phyloP scores from a whole-genome alignment of 1,139 yeast species.

The Groenewaldozyma auringiensis region DNA sequence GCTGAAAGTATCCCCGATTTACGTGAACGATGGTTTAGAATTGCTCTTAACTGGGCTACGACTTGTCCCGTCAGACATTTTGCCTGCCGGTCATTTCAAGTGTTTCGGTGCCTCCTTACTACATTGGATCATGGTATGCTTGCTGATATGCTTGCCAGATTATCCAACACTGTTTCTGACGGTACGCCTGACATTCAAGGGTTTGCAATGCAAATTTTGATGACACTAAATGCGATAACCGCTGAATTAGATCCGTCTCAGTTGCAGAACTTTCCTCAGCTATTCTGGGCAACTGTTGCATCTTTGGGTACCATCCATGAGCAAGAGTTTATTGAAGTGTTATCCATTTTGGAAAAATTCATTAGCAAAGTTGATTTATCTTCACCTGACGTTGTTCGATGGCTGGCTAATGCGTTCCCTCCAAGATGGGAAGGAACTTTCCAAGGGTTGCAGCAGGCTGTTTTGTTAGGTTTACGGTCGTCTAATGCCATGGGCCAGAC shows the following conservation, averaged over 20 bases:
- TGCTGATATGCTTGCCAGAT: slow-evolving; percentile 86
- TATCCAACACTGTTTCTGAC: slow-evolving; percentile 90
- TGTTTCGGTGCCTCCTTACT: slow-evolving; percentile 72
- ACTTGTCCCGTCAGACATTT: slow-evolving; percentile 95
- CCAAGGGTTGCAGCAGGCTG: slow-evolving; percentile 75
- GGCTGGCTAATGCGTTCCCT: slow-evolving; percentile 81
- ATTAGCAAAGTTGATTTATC: slow-evolving; percentile 81
- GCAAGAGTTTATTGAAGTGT: slow-evolving; percentile 81
- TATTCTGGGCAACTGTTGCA: slow-evolving; percentile 95
- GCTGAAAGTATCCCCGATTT: slow-evolving; percentile 41
- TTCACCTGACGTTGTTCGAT: slow-evolving; percentile 76
- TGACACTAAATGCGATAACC: slow-evolving; percentile 89
- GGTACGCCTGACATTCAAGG: slow-evolving; percentile 87
- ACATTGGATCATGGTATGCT: slow-evolving; percentile 82
- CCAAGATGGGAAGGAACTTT: slow-evolving; percentile 94
- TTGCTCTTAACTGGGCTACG: slow-evolving; percentile 89
- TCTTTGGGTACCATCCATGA: slow-evolving; percentile 86
- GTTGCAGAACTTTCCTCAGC: slow-evolving; percentile 79
- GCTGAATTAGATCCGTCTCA: slow-evolving; percentile 76
- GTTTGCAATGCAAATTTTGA: slow-evolving; percentile 91
- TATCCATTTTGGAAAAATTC: slow-evolving; percentile 74
- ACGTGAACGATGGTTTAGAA: slow-evolving; percentile 77
- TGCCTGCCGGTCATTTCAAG: slow-evolving; percentile 93
- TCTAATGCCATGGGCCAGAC: slow-evolving; percentile 74
- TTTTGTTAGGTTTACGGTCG: slow-evolving; percentile 77